Evolutionary conservation across 371 early-diverging fungal genomes (phyloP), one percentile per base, ranked within the genome.

Genomic region (Apophysomyces elegans): DNA sequence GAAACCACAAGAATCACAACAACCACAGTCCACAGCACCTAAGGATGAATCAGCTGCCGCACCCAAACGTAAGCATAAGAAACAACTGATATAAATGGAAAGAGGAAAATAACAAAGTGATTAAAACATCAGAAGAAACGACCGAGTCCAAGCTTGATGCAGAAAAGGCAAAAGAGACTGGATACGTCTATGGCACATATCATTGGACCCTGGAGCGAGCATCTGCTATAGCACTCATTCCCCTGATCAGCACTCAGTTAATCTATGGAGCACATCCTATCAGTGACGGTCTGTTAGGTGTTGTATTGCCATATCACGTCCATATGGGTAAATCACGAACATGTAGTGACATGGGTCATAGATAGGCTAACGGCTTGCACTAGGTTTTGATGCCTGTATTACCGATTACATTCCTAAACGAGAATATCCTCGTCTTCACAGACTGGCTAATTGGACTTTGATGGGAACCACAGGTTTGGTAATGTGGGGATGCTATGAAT

Each of bases 401-500:
- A 85, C 84, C 14, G 98, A 98, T 78, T 98, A 98, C 74, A 75
- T 96, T 47, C 93, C 91, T 32, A 75, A 75, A 37, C 86, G 94
- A 37, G 85, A 83, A 43, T 86, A 76, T 76, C 89, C 90, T 37
- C 75, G 84, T 36, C 66, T 90, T 46, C 78, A 93, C 84, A 77
- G 82, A 46, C 74, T 86, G 43, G 63, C 82, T n/a, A 83, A 69
- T 65, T 89, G 89, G 85, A 67, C 85, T 36, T 78, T 94, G 44
- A 78, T 80, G n/a, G 80, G 76, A 9, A 71, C 86, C 35, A 94
- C 96, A 5, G 90, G 84, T 13, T 68, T 90, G 54, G 78, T 86
- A 6, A 78, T 96, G 76, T 93, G 93, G 81, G 97, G 97, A n/a
- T 91, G 89, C 73, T 98, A 91, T 81, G 80, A 90, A 70, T 93